These are phyloP conservation scores for Leccinum pellstonianum DNA, from an alignment of 768 basidiomycete species.

Conservation along the genomic window DNA sequence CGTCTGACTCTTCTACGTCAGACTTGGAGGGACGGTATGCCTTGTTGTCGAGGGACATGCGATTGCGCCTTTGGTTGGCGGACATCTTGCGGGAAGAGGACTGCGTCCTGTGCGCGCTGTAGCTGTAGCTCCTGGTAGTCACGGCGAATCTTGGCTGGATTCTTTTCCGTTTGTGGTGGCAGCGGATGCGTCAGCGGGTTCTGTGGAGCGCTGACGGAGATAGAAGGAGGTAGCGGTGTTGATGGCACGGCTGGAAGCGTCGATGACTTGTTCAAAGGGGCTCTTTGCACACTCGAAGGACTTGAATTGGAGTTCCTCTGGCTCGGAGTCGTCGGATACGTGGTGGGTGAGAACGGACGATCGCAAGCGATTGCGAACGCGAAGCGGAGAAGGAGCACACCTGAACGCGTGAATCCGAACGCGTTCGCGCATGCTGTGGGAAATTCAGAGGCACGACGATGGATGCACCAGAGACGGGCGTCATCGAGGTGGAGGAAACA, in stretches of 20 bases:
- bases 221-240: slow-evolving; percentile 59
- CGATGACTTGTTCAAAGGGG: slow-evolving; percentile 61
- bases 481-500: neutral
- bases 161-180: slow-evolving; percentile 39
- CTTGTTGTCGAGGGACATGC: slow-evolving; percentile 77
- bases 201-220: slow-evolving; percentile 59
- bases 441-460: neutral
- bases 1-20: slow-evolving; percentile 65
- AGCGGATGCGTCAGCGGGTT: slow-evolving; percentile 44
- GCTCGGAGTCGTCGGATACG: slow-evolving; percentile 74
- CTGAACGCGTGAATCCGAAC: neutral
- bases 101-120: slow-evolving; percentile 25
- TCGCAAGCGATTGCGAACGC: neutral
- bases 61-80: slow-evolving; percentile 47
- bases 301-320: slow-evolving; percentile 43
- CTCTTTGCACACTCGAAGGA: slow-evolving; percentile 56
- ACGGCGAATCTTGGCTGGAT: slow-evolving; percentile 55
- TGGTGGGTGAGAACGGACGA: slow-evolving; percentile 44
- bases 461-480: neutral
- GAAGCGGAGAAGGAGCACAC: neutral
- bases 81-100: slow-evolving; percentile 34
- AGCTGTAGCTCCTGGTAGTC: slow-evolving; percentile 47
- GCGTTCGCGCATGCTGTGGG: neutral
- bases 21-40: slow-evolving; percentile 71
- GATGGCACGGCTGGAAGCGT: slow-evolving; percentile 52